phyloP scores from a whole-genome alignment of 1,284 basidiomycete genomes.

The Pseudozyma tsukubaensis region DNA sequence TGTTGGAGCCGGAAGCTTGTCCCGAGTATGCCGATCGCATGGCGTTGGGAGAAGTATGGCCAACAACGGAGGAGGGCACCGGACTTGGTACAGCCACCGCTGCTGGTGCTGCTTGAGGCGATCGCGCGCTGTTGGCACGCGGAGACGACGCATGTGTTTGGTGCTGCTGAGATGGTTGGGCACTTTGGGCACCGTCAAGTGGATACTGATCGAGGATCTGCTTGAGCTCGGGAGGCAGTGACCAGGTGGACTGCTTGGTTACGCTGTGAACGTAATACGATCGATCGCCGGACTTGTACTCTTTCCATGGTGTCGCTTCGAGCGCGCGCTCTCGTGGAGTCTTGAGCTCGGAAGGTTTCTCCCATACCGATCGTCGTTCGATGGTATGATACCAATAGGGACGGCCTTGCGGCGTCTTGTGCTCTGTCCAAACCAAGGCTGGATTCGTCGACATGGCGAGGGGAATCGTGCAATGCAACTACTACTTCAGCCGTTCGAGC shows the following conservation, averaged over 20 bases:
- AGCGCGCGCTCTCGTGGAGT: constrained; percentile 63
- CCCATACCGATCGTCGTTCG: constrained; percentile 65
- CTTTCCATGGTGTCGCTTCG: constrained; percentile 65
- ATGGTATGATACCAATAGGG: constrained; percentile 65
- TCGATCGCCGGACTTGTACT: constrained; percentile 65
- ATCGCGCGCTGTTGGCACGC: constrained; percentile 10
- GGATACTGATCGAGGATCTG: constrained; percentile 57
- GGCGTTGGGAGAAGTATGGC: constrained; percentile 9
- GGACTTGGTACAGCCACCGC: constrained; percentile 16
- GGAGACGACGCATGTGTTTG: constrained; percentile 12
- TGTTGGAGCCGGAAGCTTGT: constrained; percentile 26
- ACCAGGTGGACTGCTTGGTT: constrained; percentile 67
- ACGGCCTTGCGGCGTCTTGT: constrained; percentile 61
- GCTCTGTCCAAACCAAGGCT: constrained; percentile 52
- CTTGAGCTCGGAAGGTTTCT: constrained; percentile 67
- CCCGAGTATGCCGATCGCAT: background rate
- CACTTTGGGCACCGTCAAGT: constrained; percentile 4
- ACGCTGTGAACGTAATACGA: constrained; percentile 66
- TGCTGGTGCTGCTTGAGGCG: constrained; percentile 11
- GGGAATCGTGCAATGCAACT: background rate
- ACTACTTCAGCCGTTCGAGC: background rate
- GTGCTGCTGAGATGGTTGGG: background rate
- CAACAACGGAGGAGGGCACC: background rate
- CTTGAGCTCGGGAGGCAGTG: constrained; percentile 61
- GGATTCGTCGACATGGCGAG: constrained; percentile 1